Base-by-base conservation (phyloP, 164 flowering plant species). In the Saururus chinensis region DNA sequence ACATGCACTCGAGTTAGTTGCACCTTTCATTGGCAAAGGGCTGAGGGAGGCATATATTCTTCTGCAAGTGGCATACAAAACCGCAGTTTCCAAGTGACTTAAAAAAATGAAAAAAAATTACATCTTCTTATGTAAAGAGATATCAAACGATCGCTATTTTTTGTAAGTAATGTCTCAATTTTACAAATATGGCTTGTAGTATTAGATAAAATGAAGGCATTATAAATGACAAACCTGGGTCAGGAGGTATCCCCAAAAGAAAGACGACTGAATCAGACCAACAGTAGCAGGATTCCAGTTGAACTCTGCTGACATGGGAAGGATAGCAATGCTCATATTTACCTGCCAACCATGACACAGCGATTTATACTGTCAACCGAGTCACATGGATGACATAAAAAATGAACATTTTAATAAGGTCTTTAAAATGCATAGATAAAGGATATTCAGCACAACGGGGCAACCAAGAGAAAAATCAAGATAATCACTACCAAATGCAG, bases 291-390 rank as follows among this genome's bases (percentile, higher is more conserved):
- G 88, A 66, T 70, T 82, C 98, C 98, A 92, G 59, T 79, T 75
- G 66, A 19, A 87, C 72, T 92, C 96, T 14, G 88, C 84, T 11
- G 98, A 77, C 96, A 92, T 92, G 14, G 98, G 98, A 77, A 92
- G 96, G 69, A 92, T 92, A 20, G 96, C 98, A 71, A 92, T 92
- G 73, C 98, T 92, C 98, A 92, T 92, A 67, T 92, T 92, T 53
- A 92, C 98, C 98, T 92, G 79, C 74, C 74, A 72, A 70, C 45
- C 8, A 42, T 40, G 62, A 56, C 40, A 59, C 21, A 56, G 0
- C 5, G 10, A 21, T 20, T 55, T 13, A 9, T 51, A 19, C 19
- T 30, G 37, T 30, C 37, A 30, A 30, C 37, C 6, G 4, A 30
- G 54, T 51, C 54, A 51, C 54, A 51, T 16, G 19, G 17, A 19